Evolutionary conservation across 2,329 filamentous ascomycete genomes (phyloP).

Genomic region (Alternaria tenuissima): DNA sequence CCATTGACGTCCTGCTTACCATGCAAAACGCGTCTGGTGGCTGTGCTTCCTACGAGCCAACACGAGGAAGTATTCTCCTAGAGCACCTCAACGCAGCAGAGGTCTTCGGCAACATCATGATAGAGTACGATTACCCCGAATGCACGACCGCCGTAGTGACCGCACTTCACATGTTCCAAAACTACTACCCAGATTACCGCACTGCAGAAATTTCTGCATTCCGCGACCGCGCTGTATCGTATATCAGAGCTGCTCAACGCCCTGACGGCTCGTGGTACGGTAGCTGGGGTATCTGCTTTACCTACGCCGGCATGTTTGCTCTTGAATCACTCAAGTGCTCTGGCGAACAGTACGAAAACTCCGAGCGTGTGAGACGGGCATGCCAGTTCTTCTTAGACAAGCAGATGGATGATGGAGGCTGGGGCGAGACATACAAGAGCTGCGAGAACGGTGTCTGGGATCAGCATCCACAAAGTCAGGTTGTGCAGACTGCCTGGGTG

Average conservation of each 20-base stretch:
- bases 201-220: slow-evolving; percentile 76
- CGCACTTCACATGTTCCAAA: slow-evolving; percentile 80
- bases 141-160: slow-evolving; percentile 96
- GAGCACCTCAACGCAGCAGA: slow-evolving; percentile 94
- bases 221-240: slow-evolving; percentile 76
- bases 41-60: slow-evolving; percentile 88
- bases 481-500: slow-evolving; percentile 95
- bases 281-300: slow-evolving; percentile 97
- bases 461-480: slow-evolving; percentile 82
- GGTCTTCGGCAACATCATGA: slow-evolving; percentile 97
- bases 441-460: slow-evolving; percentile 80
- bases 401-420: slow-evolving; percentile 89
- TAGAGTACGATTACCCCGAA: slow-evolving; percentile 97
- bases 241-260: slow-evolving; percentile 81
- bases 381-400: slow-evolving; percentile 87
- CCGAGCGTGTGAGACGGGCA: slow-evolving; percentile 72
- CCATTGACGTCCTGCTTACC: slow-evolving; percentile 86
- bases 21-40: slow-evolving; percentile 90
- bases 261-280: slow-evolving; percentile 96
- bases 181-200: slow-evolving; percentile 83
- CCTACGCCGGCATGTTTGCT: slow-evolving; percentile 96
- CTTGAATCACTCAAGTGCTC: slow-evolving; percentile 83
- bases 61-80: slow-evolving; percentile 77
- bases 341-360: slow-evolving; percentile 82
- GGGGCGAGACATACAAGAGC: slow-evolving; percentile 92